Evolutionary conservation across 306 rosid genomes (phyloP).

Genomic region (Leucaena leucocephala): DNA sequence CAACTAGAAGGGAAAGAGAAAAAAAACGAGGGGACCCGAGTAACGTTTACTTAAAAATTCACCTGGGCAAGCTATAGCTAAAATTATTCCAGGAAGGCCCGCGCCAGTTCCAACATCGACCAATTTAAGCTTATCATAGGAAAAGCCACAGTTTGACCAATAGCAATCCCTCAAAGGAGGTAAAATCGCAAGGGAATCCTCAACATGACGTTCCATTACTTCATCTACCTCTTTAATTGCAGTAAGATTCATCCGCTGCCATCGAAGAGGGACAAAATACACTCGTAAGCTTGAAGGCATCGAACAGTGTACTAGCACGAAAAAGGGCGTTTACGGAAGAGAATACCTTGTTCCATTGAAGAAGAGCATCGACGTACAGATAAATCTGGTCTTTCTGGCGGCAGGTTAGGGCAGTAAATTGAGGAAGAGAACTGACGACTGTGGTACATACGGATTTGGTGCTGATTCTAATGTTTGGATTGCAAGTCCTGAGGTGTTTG

Average conservation of each 20-base stretch:
- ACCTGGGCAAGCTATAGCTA: constrained; percentile 96
- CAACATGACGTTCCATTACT: constrained; percentile 92
- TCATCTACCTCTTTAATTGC: constrained; percentile 68
- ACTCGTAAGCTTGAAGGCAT: background rate
- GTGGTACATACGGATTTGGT: constrained; percentile 33
- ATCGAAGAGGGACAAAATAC: background rate
- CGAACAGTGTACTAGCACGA: background rate
- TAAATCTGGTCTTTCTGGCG: constrained; percentile 70
- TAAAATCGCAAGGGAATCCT: constrained; percentile 83
- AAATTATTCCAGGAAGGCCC: constrained; percentile 81
- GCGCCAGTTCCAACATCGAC: constrained; percentile 94
- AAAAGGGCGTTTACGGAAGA: background rate
- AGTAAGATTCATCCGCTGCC: constrained; percentile 84
- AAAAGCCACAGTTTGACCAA: constrained; percentile 40
- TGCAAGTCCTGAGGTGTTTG: constrained; percentile 68
- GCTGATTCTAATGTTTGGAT: constrained; percentile 29
- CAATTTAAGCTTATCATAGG: constrained; percentile 47
- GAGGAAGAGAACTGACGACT: constrained; percentile 28
- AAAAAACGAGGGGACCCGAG: constrained; percentile 1
- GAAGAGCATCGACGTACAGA: constrained; percentile 81
- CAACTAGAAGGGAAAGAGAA: background rate
- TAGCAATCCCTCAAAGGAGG: constrained; percentile 61
- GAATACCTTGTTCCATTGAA: constrained; percentile 85
- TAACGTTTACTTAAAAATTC: constrained; percentile 1
- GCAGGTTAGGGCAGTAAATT: constrained; percentile 57